Evolutionary conservation across 805 yeast species (phyloP), one percentile per base, ranked within the genome.

Genomic region (Pichia pseudocactophila): DNA sequence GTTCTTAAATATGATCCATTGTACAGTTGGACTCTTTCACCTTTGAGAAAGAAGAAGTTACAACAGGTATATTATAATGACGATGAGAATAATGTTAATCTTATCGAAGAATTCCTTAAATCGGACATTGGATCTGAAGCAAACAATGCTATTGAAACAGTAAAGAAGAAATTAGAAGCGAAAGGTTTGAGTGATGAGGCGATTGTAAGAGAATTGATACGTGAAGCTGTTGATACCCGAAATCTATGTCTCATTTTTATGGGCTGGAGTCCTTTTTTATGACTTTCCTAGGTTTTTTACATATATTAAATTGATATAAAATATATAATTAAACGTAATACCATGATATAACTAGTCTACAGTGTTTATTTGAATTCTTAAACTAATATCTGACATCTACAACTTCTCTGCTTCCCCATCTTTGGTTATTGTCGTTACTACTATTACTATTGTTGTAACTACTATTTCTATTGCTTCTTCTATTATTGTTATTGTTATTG

Each of bases 1-100:
- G 95, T 90, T 4, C 63, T 92, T 48, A 70, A 81, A 52, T 87
- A 92, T 73, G 99, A 92, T 68, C 97, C 98, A 0, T 69, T 92
- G 42, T 89, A 90, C 55, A 74, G 86, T 1, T 92, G 98, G 97
- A 77, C 84, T 0, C 67, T 88, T 37, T 84, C 96, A 0, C 94
- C 95, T 1, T 61, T 86, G 15, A 60, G 82, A 42, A 73, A 69
- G 53, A 70, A 70, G 48, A 73, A 68, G 48, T 57, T 80, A 15
- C 83, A 78, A 51, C 73, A 66, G 26, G 40, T 55, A n/a, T 40
- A 44, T 38, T 36, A 31, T 4, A 48, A 41, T 5, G 48, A 47
- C 17, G 46, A 43, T 13, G 46, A 39, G 15, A 37, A 39, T 18
- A 50, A 41, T 4, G 47, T 46, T 18, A 46, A 27, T 11, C 39